phyloP scores from a whole-genome alignment of 2,329 filamentous ascomycete genomes.

The Blastomyces silverae region DNA sequence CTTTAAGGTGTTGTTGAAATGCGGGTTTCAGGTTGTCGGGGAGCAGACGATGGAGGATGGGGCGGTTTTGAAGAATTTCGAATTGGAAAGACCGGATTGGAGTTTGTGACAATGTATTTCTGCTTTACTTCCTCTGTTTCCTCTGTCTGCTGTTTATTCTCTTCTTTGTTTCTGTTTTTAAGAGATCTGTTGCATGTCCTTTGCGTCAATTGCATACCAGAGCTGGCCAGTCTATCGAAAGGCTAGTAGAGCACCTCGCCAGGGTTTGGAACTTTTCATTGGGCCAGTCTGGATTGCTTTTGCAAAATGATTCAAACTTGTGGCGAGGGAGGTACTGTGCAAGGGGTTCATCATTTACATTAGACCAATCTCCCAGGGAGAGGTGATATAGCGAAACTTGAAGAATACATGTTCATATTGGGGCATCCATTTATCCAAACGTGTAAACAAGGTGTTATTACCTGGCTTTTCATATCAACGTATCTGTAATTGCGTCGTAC shows the following conservation, averaged over 20 bases:
- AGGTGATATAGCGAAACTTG: no score
- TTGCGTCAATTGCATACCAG: background rate
- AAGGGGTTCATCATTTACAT: no score
- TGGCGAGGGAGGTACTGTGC: no score
- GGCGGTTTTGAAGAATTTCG: background rate
- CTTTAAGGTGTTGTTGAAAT: constrained; percentile 10
- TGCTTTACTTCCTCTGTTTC: background rate
- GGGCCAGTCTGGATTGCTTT: no score
- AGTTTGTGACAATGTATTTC: background rate
- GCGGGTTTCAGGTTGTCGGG: constrained; percentile 5
- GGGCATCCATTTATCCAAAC: no score
- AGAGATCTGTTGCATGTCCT: background rate
- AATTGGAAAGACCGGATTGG: constrained; percentile 6
- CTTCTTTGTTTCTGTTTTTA: background rate
- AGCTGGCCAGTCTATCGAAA: background rate
- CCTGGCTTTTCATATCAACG: no score
- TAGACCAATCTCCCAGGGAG: no score
- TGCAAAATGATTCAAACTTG: no score
- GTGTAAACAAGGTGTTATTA: no score
- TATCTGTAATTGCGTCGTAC: no score
- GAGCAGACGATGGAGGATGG: constrained; percentile 3
- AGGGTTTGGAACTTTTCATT: no score
- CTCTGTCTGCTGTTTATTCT: background rate
- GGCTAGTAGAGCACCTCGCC: background rate
- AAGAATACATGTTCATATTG: no score